Base-by-base conservation (phyloP, 2,329 filamentous ascomycete genomes). In the Albifimbria verrucaria region DNA sequence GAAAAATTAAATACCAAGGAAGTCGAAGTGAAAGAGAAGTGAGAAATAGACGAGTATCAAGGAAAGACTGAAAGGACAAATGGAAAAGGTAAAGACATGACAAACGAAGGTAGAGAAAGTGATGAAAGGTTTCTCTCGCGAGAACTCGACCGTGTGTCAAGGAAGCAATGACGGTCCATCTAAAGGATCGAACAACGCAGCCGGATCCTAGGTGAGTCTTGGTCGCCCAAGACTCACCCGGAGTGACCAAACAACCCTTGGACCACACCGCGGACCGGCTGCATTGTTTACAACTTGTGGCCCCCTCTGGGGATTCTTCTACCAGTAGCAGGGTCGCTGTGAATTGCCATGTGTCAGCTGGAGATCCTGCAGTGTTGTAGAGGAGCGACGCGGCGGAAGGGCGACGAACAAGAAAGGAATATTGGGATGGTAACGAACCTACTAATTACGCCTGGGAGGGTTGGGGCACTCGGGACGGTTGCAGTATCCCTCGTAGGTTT, bases 401-500 rank as follows among this genome's bases (percentile, higher is more conserved):
- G 26, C 20, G 4, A 24, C 9, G 10, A 24, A 25, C 20, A 12
- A 23, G 28, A 51, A 4, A 28, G 18, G 22, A 26, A 21, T 15
- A 17, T 11, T 44, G 11, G 32, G 50, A 12, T 25, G 17, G 47
- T 47, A 20, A 18, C 32, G 17, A 10, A 36, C 25, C 47, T 49
- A 49, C 47, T 49, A 49, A 47, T 49, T 41, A 39, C 52, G 55
- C n/a, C n/a, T n/a, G 48, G 57, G 58, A 44, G 67, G 67, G 22
- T 69, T 68, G 18, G 65, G 65, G 53, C 69, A 72, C 48, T 57
- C 36, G 39, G 63, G 36, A 21, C 66, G 65, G 10, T 55, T 51
- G 57, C 69, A 72, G 47, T 64, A 64, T 21, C 68, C 69, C 41
- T 66, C 62, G 65, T 65, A 72, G 2, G 22, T 59, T 52, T 67